phyloP scores from a whole-genome alignment of 768 basidiomycete genomes.

The Filobasidium wieringae region DNA sequence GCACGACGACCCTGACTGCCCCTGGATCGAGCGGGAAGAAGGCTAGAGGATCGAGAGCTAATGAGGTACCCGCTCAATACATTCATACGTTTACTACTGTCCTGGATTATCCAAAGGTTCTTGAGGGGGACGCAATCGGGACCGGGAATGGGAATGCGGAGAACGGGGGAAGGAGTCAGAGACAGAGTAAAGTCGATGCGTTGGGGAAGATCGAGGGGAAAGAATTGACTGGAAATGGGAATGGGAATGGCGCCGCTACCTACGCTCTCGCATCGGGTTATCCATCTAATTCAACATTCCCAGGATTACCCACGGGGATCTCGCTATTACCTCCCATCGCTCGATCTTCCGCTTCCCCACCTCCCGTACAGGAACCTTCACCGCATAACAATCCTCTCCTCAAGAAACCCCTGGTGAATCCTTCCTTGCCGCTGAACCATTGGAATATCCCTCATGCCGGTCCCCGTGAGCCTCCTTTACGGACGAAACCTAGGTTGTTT shows the following conservation, averaged over 20 bases:
- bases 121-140: not conserved
- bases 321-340: not conserved
- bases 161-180: slow-evolving; percentile 16
- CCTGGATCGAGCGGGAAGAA: not conserved
- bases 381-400: slow-evolving; percentile 27
- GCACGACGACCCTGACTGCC: not conserved
- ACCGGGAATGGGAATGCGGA: not conserved
- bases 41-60: not conserved
- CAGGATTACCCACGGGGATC: not conserved
- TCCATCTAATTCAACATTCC: too few relatives aligned
- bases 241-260: too few relatives aligned
- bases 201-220: slow-evolving; percentile 22
- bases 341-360: not conserved
- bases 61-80: not conserved
- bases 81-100: slow-evolving; percentile 10
- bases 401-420: slow-evolving; percentile 9
- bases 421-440: slow-evolving; percentile 26
- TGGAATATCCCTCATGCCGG: slow-evolving; percentile 23
- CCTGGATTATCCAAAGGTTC: slow-evolving; percentile 7
- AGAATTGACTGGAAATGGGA: too few relatives aligned
- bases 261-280: too few relatives aligned
- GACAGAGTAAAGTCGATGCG: slow-evolving; percentile 30
- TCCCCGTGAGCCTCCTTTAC: slow-evolving; percentile 24
- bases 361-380: slow-evolving; percentile 1
- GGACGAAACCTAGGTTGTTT: slow-evolving; percentile 50